Evolutionary conservation across 345 rosid genomes (phyloP).

Genomic region (Geranium brycei): DNA sequence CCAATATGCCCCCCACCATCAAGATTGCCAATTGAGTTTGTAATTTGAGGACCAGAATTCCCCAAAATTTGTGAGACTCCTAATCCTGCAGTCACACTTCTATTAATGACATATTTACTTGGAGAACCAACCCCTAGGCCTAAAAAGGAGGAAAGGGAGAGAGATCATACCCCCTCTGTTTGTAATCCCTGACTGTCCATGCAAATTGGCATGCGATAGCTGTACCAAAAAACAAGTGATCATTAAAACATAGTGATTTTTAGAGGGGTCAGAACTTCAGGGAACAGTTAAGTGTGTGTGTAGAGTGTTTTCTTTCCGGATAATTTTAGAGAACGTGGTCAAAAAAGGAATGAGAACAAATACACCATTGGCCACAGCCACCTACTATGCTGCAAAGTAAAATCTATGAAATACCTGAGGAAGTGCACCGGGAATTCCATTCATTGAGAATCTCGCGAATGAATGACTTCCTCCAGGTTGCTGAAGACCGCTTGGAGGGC

Average conservation of each 20-base stretch:
- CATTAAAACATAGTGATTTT: not conserved
- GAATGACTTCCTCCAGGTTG: constrained; percentile 1
- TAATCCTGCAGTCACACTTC: not conserved
- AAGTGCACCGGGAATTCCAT: not conserved
- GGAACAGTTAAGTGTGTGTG: too few relatives aligned
- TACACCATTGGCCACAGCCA: not conserved
- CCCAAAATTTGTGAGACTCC: not conserved
- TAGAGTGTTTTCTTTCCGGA: not conserved
- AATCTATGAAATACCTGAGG: not conserved
- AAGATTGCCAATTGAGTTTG: constrained; percentile 2
- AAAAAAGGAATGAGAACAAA: not conserved
- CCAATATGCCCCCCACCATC: constrained; percentile 1
- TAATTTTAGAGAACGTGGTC: not conserved
- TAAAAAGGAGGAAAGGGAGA: not conserved
- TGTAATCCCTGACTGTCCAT: constrained; percentile 2
- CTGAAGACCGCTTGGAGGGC: not conserved
- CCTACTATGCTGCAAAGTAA: not conserved
- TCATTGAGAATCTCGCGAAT: not conserved
- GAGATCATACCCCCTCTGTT: not conserved
- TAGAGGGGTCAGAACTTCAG: not conserved
- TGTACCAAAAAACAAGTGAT: not conserved
- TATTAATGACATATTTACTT: not conserved
- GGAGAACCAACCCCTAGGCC: not conserved
- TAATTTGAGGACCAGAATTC: constrained; percentile 2
- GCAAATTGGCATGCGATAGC: not conserved